Evolutionary conservation across 108 stramenopile genomes (phyloP).

Genomic region (Thalassiosira profunda): DNA sequence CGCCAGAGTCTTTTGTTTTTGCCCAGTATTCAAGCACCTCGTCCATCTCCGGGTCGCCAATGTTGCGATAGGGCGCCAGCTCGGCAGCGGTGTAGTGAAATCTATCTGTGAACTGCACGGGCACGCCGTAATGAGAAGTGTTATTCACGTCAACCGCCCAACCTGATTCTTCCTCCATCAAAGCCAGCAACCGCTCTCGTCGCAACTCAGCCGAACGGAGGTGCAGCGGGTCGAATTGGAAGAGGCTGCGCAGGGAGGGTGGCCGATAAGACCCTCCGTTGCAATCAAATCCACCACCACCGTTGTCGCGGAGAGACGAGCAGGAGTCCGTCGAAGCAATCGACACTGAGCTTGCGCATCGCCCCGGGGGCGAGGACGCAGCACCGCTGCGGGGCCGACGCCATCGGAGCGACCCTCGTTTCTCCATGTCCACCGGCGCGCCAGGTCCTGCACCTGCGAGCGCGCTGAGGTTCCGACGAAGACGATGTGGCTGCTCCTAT

Average conservation of each 20-base stretch:
- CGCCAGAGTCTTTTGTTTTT: slow-evolving; percentile 19
- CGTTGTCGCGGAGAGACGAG: background rate
- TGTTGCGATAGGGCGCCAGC: slow-evolving; percentile 65
- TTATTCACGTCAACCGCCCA: background rate
- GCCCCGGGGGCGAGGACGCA: no score
- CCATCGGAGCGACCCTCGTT: no score
- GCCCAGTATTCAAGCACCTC: slow-evolving; percentile 46
- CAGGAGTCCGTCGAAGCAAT: no score
- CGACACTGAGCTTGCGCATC: no score
- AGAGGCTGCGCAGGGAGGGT: background rate
- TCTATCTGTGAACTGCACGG: slow-evolving; percentile 26
- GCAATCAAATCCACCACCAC: no score
- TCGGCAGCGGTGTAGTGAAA: slow-evolving; percentile 52
- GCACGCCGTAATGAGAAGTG: slow-evolving; percentile 29
- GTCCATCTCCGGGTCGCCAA: slow-evolving; percentile 79
- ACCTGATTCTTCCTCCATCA: background rate
- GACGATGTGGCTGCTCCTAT: no score
- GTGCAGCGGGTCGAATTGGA: slow-evolving; percentile 14
- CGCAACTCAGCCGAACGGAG: slow-evolving; percentile 7
- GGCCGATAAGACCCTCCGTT: no score
- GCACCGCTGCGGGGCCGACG: no score
- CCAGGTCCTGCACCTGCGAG: no score
- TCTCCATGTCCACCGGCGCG: no score
- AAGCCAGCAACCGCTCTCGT: slow-evolving; percentile 5
- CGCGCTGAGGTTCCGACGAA: no score